Evolutionary conservation across 768 basidiomycete species (phyloP).

Genomic region (Xerocomellus intermedius): DNA sequence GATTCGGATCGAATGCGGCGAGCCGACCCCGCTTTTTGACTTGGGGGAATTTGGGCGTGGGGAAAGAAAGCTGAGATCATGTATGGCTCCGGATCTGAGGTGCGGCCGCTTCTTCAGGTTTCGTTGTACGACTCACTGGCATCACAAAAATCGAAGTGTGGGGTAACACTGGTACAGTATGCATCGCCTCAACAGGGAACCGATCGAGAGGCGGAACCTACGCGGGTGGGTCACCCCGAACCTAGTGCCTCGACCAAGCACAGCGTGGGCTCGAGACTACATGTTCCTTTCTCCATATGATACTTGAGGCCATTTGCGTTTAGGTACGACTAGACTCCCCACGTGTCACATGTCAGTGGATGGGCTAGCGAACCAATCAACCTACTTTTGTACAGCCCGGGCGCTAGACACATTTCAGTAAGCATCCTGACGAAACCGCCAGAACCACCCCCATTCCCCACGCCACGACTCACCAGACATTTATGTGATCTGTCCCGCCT

Average conservation of each 20-base stretch:
- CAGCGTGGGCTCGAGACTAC: slow-evolving; percentile 39
- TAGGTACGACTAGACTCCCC: slow-evolving; percentile 47
- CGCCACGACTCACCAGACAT: slow-evolving; percentile 43
- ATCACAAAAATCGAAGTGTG: slow-evolving; percentile 16
- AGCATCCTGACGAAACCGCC: not conserved
- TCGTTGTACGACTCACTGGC: not conserved
- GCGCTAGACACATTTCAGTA: not conserved
- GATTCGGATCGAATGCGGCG: not conserved
- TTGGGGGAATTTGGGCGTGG: slow-evolving; percentile 7
- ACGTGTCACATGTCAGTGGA: not conserved
- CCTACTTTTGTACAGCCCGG: slow-evolving; percentile 44
- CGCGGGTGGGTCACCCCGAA: not conserved
- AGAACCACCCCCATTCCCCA: not conserved
- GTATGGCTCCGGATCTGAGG: slow-evolving; percentile 19
- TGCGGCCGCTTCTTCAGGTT: slow-evolving; percentile 8
- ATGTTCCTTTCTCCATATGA: slow-evolving; percentile 65
- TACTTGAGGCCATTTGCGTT: slow-evolving; percentile 70
- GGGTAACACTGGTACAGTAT: slow-evolving; percentile 11
- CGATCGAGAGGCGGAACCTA: slow-evolving; percentile 8
- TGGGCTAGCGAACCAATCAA: slow-evolving; percentile 2
- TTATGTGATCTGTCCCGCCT: slow-evolving; percentile 44
- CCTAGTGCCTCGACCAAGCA: not conserved
- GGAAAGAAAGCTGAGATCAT: slow-evolving; percentile 3
- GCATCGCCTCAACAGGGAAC: not conserved
- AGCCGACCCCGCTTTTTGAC: slow-evolving; percentile 7